Evolutionary conservation across 2,329 filamentous ascomycete genomes (phyloP).

Genomic region (Cytospora mali): DNA sequence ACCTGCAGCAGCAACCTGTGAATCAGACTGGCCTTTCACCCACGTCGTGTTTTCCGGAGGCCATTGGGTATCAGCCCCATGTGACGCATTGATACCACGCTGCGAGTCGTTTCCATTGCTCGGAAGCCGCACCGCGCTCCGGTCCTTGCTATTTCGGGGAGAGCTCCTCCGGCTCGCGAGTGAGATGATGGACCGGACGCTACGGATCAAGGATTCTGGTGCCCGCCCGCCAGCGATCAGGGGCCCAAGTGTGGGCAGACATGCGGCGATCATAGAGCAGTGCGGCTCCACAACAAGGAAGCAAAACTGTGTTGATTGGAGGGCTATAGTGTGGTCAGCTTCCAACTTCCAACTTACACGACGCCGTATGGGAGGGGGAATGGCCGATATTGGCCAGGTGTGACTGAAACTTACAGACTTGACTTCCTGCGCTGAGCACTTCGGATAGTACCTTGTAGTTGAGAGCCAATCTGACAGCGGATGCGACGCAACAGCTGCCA

Average conservation of each 20-base stretch:
- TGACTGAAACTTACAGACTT: neutral
- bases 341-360: too few relatives aligned
- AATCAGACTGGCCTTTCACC: neutral
- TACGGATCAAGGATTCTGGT: neutral
- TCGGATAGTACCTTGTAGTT: neutral
- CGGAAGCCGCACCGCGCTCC: neutral
- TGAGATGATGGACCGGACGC: conserved; percentile 1
- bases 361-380: too few relatives aligned
- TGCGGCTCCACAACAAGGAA: neutral
- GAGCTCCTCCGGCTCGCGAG: neutral
- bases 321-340: neutral
- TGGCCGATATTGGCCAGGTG: neutral
- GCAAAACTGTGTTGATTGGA: conserved; percentile 2
- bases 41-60: neutral
- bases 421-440: neutral
- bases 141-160: neutral
- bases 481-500: neutral
- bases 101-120: neutral
- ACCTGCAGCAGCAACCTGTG: neutral
- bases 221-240: conserved; percentile 1
- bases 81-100: neutral
- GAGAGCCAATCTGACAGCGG: neutral
- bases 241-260: neutral
- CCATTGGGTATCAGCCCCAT: neutral
- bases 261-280: neutral